Conservation (phyloP, 345 rosid genomes). For the Heritiera littoralis region DNA sequence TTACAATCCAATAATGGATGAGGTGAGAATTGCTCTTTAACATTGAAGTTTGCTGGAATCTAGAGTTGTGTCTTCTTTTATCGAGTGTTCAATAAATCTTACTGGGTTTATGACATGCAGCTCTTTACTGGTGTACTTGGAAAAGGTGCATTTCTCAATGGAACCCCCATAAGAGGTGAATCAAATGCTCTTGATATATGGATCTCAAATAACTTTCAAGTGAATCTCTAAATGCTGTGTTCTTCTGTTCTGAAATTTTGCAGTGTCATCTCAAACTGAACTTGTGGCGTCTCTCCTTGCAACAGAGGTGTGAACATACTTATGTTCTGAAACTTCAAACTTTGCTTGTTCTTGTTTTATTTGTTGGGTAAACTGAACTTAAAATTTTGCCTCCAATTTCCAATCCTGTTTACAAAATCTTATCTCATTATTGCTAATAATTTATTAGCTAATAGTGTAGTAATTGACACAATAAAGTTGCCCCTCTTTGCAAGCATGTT, state of each 20-base stretch:
- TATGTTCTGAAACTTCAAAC: background rate
- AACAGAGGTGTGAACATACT: slow-evolving; percentile 60
- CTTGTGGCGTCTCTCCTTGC: slow-evolving; percentile 82
- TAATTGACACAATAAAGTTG: background rate
- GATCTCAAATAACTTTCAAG: background rate
- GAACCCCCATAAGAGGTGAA: slow-evolving; percentile 76
- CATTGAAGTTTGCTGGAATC: background rate
- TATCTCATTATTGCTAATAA: background rate
- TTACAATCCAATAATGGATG: slow-evolving; percentile 88
- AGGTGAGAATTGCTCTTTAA: slow-evolving; percentile 49
- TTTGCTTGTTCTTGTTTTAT: background rate
- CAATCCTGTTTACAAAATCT: background rate
- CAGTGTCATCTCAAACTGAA: slow-evolving; percentile 77
- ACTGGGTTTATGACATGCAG: slow-evolving; percentile 39
- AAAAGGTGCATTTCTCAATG: slow-evolving; percentile 85
- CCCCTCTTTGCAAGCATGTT: background rate
- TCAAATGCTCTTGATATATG: background rate
- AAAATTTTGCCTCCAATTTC: background rate
- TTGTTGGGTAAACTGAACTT: background rate
- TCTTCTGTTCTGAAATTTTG: slow-evolving; percentile 28
- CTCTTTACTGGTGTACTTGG: slow-evolving; percentile 74
- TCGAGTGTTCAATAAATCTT: background rate
- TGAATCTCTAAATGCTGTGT: slow-evolving; percentile 7
- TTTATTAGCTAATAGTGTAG: background rate
- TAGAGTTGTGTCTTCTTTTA: background rate